These are phyloP conservation scores for Exophiala oligosperma DNA, from an alignment of 2,329 filamentous ascomycete species.

Conservation along the genomic window DNA sequence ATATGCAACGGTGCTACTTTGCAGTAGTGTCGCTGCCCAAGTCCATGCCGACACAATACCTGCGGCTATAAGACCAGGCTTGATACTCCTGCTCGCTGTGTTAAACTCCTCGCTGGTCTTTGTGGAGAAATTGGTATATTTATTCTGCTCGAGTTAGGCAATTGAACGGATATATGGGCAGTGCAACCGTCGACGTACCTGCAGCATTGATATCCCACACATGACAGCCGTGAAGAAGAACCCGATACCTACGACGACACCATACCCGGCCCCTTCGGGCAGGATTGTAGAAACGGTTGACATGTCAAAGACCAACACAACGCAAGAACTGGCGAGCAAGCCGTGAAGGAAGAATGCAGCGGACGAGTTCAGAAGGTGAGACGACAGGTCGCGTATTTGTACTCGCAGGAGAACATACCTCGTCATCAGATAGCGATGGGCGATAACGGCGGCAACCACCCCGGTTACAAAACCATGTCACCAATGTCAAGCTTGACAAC, in stretches of 20 bases:
- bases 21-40: conserved; percentile 56
- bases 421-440: too few relatives aligned
- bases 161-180: too few relatives aligned
- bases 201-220: conserved; percentile 43
- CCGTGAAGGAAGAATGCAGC: too few relatives aligned
- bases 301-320: conserved; percentile 6
- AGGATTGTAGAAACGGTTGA: conserved; percentile 18
- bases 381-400: too few relatives aligned
- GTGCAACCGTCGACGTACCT: conserved; percentile 2
- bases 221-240: conserved; percentile 46
- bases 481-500: too few relatives aligned
- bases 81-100: conserved; percentile 82
- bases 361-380: too few relatives aligned
- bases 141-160: conserved; percentile 8
- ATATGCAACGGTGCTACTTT: conserved; percentile 77
- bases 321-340: too few relatives aligned
- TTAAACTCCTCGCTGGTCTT: conserved; percentile 92
- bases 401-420: too few relatives aligned
- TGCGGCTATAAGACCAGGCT: conserved; percentile 81
- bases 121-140: conserved; percentile 47
- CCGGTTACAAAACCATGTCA: too few relatives aligned
- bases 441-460: too few relatives aligned
- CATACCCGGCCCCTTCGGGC: conserved; percentile 46
- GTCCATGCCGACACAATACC: conserved; percentile 84
- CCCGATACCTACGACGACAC: conserved; percentile 52